A percentile compares a stretch with the other conserved stretches of the same genome.
phyloP scores from a whole-genome alignment of 1,139 yeast genomes.

The Spencermartinsiella ligniputridi region DNA sequence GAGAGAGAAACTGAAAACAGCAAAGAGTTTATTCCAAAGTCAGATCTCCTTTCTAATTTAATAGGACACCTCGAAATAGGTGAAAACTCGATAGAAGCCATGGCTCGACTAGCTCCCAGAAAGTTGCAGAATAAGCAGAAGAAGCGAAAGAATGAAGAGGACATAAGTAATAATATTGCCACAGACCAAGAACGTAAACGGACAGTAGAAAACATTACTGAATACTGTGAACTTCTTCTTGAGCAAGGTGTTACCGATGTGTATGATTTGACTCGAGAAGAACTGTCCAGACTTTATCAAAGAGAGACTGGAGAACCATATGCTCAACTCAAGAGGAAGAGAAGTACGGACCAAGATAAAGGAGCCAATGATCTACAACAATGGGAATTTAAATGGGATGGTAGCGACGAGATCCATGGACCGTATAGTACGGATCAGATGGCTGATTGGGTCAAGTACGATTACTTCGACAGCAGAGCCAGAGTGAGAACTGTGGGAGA shows the following conservation, averaged over 20 bases:
- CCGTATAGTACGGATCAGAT: conserved; percentile 56
- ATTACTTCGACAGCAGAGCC: conserved; percentile 51
- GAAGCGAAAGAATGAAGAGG: conserved; percentile 10
- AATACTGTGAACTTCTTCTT: conserved; percentile 44
- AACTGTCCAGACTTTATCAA: conserved; percentile 50
- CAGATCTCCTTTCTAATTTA: conserved; percentile 35
- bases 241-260: conserved; percentile 39
- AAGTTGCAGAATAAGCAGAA: conserved; percentile 10
- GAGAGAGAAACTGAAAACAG: conserved; percentile 11
- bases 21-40: conserved; percentile 12
- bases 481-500: conserved; percentile 40
- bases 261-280: conserved; percentile 58
- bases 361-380: conserved; percentile 37
- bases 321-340: conserved; percentile 22
- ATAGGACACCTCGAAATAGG: conserved; percentile 50
- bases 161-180: conserved; percentile 4
- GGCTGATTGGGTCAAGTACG: conserved; percentile 51
- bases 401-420: conserved; percentile 49
- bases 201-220: conserved; percentile 44
- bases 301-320: conserved; percentile 45
- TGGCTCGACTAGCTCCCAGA: conserved; percentile 24
- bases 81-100: conserved; percentile 62
- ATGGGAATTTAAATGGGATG: conserved; percentile 65
- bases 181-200: conserved; percentile 25
- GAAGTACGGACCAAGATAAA: conserved; percentile 14